Evolutionary conservation across 108 stramenopile species (phyloP), one percentile per base, ranked within the genome.

Genomic region (Schizochytrium sp.): DNA sequence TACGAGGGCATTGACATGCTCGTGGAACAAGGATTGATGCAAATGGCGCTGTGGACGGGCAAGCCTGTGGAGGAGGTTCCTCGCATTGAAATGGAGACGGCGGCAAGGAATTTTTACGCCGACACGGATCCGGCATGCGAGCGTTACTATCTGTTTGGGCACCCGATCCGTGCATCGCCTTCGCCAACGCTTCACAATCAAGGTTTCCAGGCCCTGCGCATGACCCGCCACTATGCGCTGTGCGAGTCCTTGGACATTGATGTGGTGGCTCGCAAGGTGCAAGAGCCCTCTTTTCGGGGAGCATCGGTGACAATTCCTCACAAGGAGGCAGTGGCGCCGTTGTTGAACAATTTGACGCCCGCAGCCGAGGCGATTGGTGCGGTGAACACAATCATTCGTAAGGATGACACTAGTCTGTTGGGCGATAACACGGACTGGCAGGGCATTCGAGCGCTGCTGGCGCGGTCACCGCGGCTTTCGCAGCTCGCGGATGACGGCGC

Each of bases 361-460:
- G 95, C 97, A 5, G 99, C 98, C 43, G 90, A 92, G 72, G 92
- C 90, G 4, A 99, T 99, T 91, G 99, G 99, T 25, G 98, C 98
- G 58, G 98, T 99, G 69, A 99, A 99, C 92, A 99, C 99, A 29
- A 91, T 94, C 44, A 71, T 93, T 43, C 91, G 88, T 55, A 23
- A 8, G 44, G 23, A 48, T 4, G 25, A 18, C 18, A 5, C 34
- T 18, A 16, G 18, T 6, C 4, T 90, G 16, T 48, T 72, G 51
- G 98, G 99, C 16, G 96, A 99, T 90, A 99, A 99, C 91, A 99
- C 98, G 5, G 99, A 99, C 90, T 99, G 99, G 98, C 94, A 94
- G 69, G 99, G 99, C 28, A 98, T 99, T 45, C 96, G 92, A 21
- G 19, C 57, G 58, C 19, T 87, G 23, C 23, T 45, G 1, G 48